Evolutionary conservation across 2,329 filamentous ascomycete species (phyloP), one percentile per base, ranked within the genome.

Genomic region (Thielaviopsis ethacetica): DNA sequence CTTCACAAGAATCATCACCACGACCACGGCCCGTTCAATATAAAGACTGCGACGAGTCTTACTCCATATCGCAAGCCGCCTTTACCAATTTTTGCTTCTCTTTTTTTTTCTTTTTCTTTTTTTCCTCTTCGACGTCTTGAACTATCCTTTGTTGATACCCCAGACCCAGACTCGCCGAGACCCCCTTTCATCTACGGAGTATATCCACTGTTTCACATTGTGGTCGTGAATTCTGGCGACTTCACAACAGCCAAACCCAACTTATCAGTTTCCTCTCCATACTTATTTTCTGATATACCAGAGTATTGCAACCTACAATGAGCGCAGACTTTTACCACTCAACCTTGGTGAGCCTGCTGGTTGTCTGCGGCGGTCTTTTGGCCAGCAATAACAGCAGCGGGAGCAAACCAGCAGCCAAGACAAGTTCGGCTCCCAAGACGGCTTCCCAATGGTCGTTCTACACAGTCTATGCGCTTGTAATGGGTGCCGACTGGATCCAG

Each of bases 401-500:
- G 9, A 55, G 56, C 26, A 21, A 54, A 5, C 24, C 19, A 21
- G 15, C 21, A 50, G 44, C 13, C 1, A 47, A 26, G 6, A 49
- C 53, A 9, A 58, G 26, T 0, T 7, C 12, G 4, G n/a, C 41
- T 51, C 15, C 7, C n/a, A 30, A 61, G 22, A 56, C 38, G 10
- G 63, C 53, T 12, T 66, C 66, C 1, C 66, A 67, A 56, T 63
- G 64, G 62, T 62, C 68, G 9, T 75, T 75, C 64, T 66, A 73
- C 24, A 61, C 64, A 15, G 75, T 77, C 30, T 78, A 77, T 57
- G 69, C 73, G 61, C 68, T 78, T 5, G 72, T 75, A 24, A 76
- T 76, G 71, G 74, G 69, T 56, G 72, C 75, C 9, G 75, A 79
- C 65, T 78, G 75, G 75, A 71, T 79, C 27, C 75, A 77, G 68